Percentiles rank a stretch among this genome's conserved stretches.
phyloP scores from a whole-genome alignment of 2,329 filamentous ascomycete genomes.

The Verticillium longisporum region DNA sequence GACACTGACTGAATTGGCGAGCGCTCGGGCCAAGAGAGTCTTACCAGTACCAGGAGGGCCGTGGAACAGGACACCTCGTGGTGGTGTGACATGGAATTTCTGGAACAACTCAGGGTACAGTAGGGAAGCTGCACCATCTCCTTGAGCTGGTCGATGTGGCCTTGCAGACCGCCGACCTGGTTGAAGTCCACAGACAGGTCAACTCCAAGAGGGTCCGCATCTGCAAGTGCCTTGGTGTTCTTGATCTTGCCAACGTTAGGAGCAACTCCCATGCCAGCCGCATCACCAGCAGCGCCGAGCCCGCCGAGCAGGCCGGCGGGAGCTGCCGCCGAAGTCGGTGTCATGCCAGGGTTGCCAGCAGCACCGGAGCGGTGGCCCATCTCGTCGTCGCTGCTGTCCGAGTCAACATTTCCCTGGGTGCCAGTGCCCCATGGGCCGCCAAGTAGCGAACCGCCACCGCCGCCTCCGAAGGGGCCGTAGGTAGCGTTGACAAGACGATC shows the following conservation, averaged over 20 bases:
- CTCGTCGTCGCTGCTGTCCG: conserved; percentile 96
- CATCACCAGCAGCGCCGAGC: conserved; percentile 23
- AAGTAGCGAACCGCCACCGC: conserved; percentile 65
- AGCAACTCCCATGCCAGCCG: conserved; percentile 38
- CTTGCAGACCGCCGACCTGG: conserved; percentile 84
- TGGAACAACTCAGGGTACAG: conserved; percentile 93
- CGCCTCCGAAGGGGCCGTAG: conserved; percentile 87
- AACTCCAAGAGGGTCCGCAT: conserved; percentile 90
- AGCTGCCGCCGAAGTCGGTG: conserved; percentile 43
- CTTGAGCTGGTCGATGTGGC: conserved; percentile 94
- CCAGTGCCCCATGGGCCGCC: conserved; percentile 68
- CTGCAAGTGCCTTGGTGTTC: conserved; percentile 83
- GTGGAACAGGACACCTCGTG: conserved; percentile 91
- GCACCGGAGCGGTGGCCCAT: conserved; percentile 54
- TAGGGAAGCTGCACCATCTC: conserved; percentile 97
- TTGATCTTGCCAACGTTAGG: conserved; percentile 91
- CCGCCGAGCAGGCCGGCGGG: conserved; percentile 36
- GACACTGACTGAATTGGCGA: conserved; percentile 80
- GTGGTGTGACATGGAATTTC: conserved; percentile 87
- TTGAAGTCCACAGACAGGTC: conserved; percentile 90
- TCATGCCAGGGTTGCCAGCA: conserved; percentile 56
- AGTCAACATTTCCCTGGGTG: conserved; percentile 74
- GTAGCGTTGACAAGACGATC: conserved; percentile 84
- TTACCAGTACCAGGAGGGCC: conserved; percentile 97
- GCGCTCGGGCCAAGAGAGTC: conserved; percentile 86